Conservation (phyloP, 805 yeast species). For the Candida ponderosae region DNA sequence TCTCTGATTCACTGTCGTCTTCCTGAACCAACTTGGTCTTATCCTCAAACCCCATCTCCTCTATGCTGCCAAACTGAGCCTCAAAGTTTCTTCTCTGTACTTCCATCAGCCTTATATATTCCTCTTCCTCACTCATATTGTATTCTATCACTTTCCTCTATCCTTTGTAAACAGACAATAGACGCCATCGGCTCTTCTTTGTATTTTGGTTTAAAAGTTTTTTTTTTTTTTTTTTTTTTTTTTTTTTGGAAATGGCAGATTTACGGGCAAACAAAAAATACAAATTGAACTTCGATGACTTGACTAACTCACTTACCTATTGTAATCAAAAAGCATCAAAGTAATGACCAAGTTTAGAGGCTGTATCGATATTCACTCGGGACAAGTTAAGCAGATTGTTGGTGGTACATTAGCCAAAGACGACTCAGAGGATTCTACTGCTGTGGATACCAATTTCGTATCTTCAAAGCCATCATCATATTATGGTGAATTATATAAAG, state of each 20-base stretch:
- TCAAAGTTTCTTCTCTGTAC: conserved; percentile 52
- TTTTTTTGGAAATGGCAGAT: no score
- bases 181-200: neutral
- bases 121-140: conserved; percentile 5
- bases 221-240: no score
- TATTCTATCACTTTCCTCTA: no score
- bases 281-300: neutral
- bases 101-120: conserved; percentile 27
- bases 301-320: neutral
- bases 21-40: conserved; percentile 21
- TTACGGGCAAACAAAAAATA: neutral
- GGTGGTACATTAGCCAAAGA: conserved; percentile 77
- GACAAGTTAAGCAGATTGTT: conserved; percentile 93
- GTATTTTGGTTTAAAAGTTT: no score
- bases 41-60: conserved; percentile 45
- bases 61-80: conserved; percentile 55
- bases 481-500: conserved; percentile 64
- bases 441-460: conserved; percentile 66
- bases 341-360: conserved; percentile 84
- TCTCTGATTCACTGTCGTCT: conserved; percentile 1
- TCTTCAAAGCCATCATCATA: conserved; percentile 65
- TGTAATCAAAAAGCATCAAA: neutral
- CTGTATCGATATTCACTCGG: conserved; percentile 91
- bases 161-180: no score
- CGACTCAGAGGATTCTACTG: conserved; percentile 34